These are phyloP conservation scores for Ogataea henricii DNA, from an alignment of 805 yeast species.

Conservation along the genomic window DNA sequence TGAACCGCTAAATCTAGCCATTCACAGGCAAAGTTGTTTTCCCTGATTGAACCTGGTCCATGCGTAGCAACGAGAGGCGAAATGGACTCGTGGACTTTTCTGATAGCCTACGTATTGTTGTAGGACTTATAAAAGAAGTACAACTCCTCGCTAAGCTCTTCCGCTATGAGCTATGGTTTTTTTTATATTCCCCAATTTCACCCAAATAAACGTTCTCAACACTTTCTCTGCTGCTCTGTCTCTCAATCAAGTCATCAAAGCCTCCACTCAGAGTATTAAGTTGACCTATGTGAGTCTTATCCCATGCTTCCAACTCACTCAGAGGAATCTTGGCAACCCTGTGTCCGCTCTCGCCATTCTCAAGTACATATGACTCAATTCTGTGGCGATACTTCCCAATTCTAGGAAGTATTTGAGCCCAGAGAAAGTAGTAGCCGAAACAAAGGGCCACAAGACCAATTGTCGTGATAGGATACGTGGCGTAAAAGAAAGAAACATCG, in stretches of 20 bases:
- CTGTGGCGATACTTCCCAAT: slow-evolving; percentile 38
- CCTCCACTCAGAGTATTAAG: slow-evolving; percentile 1
- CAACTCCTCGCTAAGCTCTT: too few relatives aligned
- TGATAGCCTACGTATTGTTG: too few relatives aligned
- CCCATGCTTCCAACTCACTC: slow-evolving; percentile 39
- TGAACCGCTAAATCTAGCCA: too few relatives aligned
- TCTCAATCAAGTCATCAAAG: not conserved
- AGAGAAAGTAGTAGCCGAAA: slow-evolving; percentile 37
- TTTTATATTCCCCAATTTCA: not conserved
- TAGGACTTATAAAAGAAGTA: too few relatives aligned
- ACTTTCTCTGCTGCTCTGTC: not conserved
- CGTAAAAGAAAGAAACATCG: slow-evolving; percentile 46
- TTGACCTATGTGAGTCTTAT: slow-evolving; percentile 17
- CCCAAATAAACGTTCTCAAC: not conserved
- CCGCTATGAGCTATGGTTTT: too few relatives aligned
- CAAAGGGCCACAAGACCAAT: slow-evolving; percentile 39
- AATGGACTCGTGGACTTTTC: too few relatives aligned
- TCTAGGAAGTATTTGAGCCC: slow-evolving; percentile 40
- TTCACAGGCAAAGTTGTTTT: too few relatives aligned
- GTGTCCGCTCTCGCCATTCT: slow-evolving; percentile 43
- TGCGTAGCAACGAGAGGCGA: too few relatives aligned
- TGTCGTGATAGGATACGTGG: slow-evolving; percentile 42
- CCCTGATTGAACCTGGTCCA: too few relatives aligned
- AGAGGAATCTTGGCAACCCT: slow-evolving; percentile 39
- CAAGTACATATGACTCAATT: slow-evolving; percentile 32